phyloP scores from a whole-genome alignment of 768 basidiomycete species.

The Pisolithus marmoratus region DNA sequence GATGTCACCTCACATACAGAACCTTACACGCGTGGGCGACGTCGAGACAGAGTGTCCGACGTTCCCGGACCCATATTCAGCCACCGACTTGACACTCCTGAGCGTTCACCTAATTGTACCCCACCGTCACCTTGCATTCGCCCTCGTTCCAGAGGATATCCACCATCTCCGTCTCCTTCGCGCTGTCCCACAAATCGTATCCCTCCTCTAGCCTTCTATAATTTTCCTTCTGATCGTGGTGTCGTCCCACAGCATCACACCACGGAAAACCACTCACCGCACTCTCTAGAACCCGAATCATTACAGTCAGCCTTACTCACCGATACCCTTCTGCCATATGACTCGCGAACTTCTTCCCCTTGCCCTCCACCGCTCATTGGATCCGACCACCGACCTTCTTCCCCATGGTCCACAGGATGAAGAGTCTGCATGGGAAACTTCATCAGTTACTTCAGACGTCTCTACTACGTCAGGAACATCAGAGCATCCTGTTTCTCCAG shows the following conservation, averaged over 20 bases:
- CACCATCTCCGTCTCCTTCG: conserved; percentile 48
- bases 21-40: conserved; percentile 47
- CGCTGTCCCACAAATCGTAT: conserved; percentile 36
- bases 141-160: conserved; percentile 43
- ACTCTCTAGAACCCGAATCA: conserved; percentile 6
- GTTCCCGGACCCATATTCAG: conserved; percentile 26
- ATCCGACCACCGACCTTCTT: conserved; percentile 26
- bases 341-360: conserved; percentile 12
- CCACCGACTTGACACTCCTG: conserved; percentile 26
- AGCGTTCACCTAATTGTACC: conserved; percentile 16
- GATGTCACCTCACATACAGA: conserved; percentile 41
- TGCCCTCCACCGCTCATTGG: conserved; percentile 10
- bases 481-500: conserved; percentile 25
- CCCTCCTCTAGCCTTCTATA: conserved; percentile 25
- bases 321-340: conserved; percentile 24
- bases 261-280: background rate
- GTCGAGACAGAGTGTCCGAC: conserved; percentile 50
- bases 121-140: conserved; percentile 37
- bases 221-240: conserved; percentile 6
- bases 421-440: conserved; percentile 72
- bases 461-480: conserved; percentile 49
- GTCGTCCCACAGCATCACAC: background rate
- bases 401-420: conserved; percentile 75
- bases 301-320: conserved; percentile 33
- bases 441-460: conserved; percentile 55